Percentiles rank a stretch among this genome's conserved stretches.
phyloP scores from a whole-genome alignment of 352 stramenopile genomes.

The Phytophthora tentaculata region DNA sequence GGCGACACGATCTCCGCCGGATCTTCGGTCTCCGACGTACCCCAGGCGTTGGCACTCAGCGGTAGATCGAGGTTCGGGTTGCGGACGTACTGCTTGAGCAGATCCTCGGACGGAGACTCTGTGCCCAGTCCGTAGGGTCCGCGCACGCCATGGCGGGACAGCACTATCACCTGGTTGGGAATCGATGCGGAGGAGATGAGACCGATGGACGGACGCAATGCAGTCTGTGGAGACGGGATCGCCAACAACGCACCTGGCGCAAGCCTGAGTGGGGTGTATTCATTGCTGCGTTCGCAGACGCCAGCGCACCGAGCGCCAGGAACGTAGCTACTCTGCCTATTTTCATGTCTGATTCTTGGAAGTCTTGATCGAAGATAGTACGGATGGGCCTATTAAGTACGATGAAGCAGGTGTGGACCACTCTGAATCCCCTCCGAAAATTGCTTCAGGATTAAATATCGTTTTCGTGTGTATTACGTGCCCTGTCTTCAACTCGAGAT shows the following conservation, averaged over 20 bases:
- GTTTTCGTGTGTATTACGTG: background rate
- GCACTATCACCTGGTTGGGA: conserved; percentile 58
- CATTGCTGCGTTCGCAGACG: background rate
- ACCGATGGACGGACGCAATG: conserved; percentile 22
- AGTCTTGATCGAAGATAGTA: conserved; percentile 2
- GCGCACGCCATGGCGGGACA: conserved; percentile 76
- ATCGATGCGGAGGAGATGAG: conserved; percentile 1
- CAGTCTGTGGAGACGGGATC: background rate
- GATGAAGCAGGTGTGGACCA: conserved; percentile 15
- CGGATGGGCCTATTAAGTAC: background rate
- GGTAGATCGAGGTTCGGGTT: conserved; percentile 67
- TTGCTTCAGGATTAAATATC: background rate
- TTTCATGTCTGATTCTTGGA: conserved; percentile 15
- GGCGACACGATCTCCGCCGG: conserved; percentile 66
- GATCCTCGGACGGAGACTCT: conserved; percentile 47
- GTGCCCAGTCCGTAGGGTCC: conserved; percentile 76
- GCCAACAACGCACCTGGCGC: conserved; percentile 34
- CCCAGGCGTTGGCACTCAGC: conserved; percentile 61
- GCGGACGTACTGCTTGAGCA: conserved; percentile 65
- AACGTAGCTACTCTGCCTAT: conserved; percentile 9
- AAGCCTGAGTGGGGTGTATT: conserved; percentile 27
- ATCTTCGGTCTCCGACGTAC: conserved; percentile 72
- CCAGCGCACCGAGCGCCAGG: conserved; percentile 10
- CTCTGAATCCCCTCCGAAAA: conserved; percentile 20
- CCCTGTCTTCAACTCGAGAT: background rate